Conservation (phyloP, 1,284 basidiomycete genomes). For the Naganishia sp. region DNA sequence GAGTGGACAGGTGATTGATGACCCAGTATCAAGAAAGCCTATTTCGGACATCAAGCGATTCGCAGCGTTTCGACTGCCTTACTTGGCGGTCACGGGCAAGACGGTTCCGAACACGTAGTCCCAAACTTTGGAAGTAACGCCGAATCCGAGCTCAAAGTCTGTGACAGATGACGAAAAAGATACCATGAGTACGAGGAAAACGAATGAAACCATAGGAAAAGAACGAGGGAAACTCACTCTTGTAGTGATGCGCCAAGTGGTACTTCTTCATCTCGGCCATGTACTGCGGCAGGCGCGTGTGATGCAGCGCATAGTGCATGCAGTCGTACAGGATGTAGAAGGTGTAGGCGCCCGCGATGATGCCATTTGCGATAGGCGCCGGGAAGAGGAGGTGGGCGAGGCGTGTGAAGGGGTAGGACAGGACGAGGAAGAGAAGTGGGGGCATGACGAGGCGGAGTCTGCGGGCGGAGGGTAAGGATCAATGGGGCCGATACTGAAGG, state of each 20-base stretch:
- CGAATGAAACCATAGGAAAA: neutral
- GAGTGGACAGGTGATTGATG: slow-evolving; percentile 1
- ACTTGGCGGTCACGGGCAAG: slow-evolving; percentile 59
- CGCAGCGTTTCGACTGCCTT: slow-evolving; percentile 2
- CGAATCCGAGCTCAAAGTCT: slow-evolving; percentile 96
- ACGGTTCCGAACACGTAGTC: slow-evolving; percentile 88
- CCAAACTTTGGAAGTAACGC: slow-evolving; percentile 94
- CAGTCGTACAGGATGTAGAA: slow-evolving; percentile 90
- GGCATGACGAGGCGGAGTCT: slow-evolving; percentile 97
- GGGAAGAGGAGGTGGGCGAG: slow-evolving; percentile 86
- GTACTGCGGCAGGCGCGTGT: slow-evolving; percentile 85
- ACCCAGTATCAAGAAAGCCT: neutral
- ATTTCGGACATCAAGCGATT: neutral
- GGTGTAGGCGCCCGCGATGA: slow-evolving; percentile 85
- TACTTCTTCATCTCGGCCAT: slow-evolving; percentile 93
- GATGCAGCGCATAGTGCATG: slow-evolving; percentile 90
- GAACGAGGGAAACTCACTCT: slow-evolving; percentile 57
- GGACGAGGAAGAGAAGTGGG: slow-evolving; percentile 74
- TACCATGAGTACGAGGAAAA: neutral
- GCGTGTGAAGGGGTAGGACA: slow-evolving; percentile 85
- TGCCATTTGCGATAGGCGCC: slow-evolving; percentile 79
- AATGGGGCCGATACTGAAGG: neutral
- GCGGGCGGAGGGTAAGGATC: slow-evolving; percentile 8
- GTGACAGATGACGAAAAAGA: slow-evolving; percentile 27
- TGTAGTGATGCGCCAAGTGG: slow-evolving; percentile 96